These are phyloP conservation scores for Curvularia lunata DNA, from an alignment of 2,329 filamentous ascomycete genomes.

Conservation along the genomic window DNA sequence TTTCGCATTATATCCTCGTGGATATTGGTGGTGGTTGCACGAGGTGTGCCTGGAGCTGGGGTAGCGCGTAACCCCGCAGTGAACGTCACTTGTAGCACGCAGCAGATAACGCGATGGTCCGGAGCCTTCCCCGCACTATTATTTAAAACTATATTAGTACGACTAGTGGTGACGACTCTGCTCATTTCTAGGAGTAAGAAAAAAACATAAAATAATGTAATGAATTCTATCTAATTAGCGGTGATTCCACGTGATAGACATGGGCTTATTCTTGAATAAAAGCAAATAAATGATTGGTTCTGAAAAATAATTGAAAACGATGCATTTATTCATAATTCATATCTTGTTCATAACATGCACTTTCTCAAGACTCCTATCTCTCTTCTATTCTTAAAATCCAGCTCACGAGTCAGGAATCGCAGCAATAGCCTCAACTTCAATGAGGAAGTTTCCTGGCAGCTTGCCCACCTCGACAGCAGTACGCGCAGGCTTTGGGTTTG, in stretches of 20 bases:
- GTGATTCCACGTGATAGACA: not conserved
- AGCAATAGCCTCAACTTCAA: constrained; percentile 44
- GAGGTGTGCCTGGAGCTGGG: not conserved
- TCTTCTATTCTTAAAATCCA: too few species aligned
- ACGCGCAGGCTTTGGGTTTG: constrained; percentile 38
- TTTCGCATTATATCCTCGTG: not conserved
- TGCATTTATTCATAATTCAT: not conserved
- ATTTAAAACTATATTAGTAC: too few species aligned
- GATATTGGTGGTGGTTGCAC: not conserved
- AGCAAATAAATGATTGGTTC: not conserved
- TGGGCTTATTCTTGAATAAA: not conserved
- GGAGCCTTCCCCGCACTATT: not conserved
- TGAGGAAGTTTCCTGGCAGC: constrained; percentile 38
- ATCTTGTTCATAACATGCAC: not conserved
- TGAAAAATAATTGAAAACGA: not conserved
- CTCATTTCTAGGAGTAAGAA: not conserved
- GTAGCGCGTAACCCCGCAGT: not conserved
- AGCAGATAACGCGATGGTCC: not conserved
- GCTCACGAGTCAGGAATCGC: constrained; percentile 34
- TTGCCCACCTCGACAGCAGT: constrained; percentile 43
- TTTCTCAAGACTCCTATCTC: not conserved
- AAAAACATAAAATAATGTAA: not conserved
- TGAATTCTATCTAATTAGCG: not conserved
- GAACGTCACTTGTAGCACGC: not conserved
- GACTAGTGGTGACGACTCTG: not conserved